Base-by-base conservation (phyloP, 164 flowering plant species). In the Vitis cinerea region DNA sequence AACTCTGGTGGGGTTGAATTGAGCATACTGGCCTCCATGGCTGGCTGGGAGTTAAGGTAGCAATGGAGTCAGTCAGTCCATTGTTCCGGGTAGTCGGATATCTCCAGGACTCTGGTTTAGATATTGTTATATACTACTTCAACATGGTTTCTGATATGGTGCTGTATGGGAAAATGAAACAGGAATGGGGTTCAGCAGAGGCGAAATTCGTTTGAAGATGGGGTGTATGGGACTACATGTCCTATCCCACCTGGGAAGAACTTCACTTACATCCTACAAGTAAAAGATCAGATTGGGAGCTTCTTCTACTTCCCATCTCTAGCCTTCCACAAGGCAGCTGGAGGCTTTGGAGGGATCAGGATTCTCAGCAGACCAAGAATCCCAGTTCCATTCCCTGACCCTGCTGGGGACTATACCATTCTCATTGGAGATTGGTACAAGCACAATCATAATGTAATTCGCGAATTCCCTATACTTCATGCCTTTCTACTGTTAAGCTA, bases 111-210 rank as follows among this genome's bases (percentile, higher is more conserved):
- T 23, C 27, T 23, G 2, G 27, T 23, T 23, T 23, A 23, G 27
- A 23, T 23, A 23, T 23, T 23, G 27, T 23, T 23, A 23, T 23
- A 23, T 23, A 23, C 27, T 23, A 23, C 27, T 23, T 23, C 27
- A 23, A 23, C 27, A 23, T 1, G 27, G 27, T 23, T 23, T 23
- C 27, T 23, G 27, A 23, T 23, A 0, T 23, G 27, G 27, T 23
- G 27, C 27, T 23, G 27, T 57, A 14, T 63, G 29, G 12, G 9
- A 27, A 52, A 52, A 27, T 30, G 49, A 48, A 12, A 12, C 71
- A 93, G 98, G 95, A 85, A 81, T 72, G 98, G 98, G n/a, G 30
- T 93, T 19, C 94, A 88, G 44, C 91, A 87, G 70, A 87, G 97
- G 83, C 87, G 70, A 57, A 91, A 93, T 67, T 93, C 98, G 14